Evolutionary conservation across 2,329 filamentous ascomycete species (phyloP).

Genomic region (Pestalotiopsis sp.): DNA sequence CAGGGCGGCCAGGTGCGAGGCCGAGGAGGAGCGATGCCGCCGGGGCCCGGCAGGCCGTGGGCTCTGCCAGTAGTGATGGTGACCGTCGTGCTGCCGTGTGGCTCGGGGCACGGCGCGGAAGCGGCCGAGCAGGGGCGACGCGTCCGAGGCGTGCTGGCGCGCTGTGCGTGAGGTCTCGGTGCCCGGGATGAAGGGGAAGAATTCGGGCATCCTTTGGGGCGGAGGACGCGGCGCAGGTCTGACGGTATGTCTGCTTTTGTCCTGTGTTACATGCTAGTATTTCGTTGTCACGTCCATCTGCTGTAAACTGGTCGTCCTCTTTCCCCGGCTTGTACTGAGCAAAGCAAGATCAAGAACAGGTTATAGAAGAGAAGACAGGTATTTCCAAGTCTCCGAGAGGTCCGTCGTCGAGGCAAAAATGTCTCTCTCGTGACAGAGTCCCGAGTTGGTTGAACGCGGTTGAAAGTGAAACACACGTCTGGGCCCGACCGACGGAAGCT

Average conservation of each 20-base stretch:
- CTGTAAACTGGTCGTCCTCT: background rate
- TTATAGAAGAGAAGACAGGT: background rate
- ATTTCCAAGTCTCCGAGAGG: background rate
- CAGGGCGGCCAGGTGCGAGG: constrained; percentile 40
- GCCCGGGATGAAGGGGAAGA: constrained; percentile 71
- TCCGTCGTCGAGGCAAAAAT: background rate
- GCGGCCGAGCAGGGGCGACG: constrained; percentile 64
- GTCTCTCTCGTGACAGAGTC: background rate
- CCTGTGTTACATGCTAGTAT: constrained; percentile 7
- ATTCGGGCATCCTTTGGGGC: constrained; percentile 56
- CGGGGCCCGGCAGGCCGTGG: background rate
- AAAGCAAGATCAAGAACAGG: background rate
- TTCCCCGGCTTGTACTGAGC: background rate
- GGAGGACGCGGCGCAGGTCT: background rate
- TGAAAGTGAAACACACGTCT: background rate
- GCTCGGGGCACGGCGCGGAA: constrained; percentile 63
- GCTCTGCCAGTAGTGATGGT: background rate
- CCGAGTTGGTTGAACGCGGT: background rate
- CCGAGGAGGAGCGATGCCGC: constrained; percentile 17
- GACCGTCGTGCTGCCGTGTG: constrained; percentile 9
- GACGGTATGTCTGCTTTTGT: background rate
- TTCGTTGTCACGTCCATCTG: background rate
- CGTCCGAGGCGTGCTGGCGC: constrained; percentile 49
- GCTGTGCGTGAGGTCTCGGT: constrained; percentile 54
- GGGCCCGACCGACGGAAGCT: background rate